Conservation (phyloP, 1,284 basidiomycete species). For the Pascua sp. region DNA sequence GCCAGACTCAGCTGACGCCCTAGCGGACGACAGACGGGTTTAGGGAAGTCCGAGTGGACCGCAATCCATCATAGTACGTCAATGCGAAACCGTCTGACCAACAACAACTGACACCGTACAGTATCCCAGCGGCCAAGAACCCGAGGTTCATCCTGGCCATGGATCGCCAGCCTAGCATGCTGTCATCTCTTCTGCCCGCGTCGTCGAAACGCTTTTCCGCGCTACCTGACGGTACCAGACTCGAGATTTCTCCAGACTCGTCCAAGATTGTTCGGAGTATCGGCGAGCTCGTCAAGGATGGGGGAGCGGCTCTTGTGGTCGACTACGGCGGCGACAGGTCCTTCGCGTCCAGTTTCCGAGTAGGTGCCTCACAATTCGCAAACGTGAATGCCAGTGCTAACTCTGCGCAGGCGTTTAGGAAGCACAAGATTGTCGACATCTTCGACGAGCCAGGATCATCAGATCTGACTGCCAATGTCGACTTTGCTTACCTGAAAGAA, state of each 20-base stretch:
- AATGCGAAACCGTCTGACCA: no score
- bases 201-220: constrained; percentile 67
- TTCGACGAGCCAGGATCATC: constrained; percentile 81
- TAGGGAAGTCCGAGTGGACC: constrained; percentile 78
- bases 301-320: constrained; percentile 75
- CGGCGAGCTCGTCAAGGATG: constrained; percentile 58
- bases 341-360: constrained; percentile 75
- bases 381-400: no score
- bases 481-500: constrained; percentile 84
- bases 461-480: constrained; percentile 93
- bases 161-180: constrained; percentile 61
- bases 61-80: constrained; percentile 33
- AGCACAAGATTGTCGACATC: constrained; percentile 79
- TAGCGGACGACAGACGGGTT: constrained; percentile 77
- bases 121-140: constrained; percentile 9
- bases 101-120: neutral
- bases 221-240: constrained; percentile 63
- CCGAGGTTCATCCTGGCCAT: constrained; percentile 63
- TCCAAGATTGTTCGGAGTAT: constrained; percentile 65
- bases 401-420: constrained; percentile 70
- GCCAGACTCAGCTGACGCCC: neutral
- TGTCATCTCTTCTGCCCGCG: constrained; percentile 63
- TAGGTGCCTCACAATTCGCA: constrained; percentile 35
- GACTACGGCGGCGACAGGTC: constrained; percentile 82
- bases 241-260: constrained; percentile 73